These are phyloP conservation scores for Kickxella alabastrina DNA, from an alignment of 192 early-diverging fungal genomes.

Conservation along the genomic window DNA sequence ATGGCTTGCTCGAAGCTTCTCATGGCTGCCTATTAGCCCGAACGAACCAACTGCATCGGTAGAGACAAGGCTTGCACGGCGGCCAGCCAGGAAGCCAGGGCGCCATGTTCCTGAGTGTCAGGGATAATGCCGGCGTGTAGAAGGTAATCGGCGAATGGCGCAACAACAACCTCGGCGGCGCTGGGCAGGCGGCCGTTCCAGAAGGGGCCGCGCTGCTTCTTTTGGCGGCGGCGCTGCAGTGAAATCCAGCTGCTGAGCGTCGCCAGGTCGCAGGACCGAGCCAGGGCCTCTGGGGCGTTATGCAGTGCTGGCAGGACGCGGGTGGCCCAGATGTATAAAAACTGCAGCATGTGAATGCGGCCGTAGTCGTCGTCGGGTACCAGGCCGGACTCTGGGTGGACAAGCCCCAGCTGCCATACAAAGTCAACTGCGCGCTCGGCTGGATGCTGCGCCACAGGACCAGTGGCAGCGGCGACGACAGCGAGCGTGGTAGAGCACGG, in stretches of 20 bases:
- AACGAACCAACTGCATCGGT: neutral
- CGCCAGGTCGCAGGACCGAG: conserved; percentile 5
- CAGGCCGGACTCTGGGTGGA: conserved; percentile 15
- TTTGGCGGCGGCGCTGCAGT: conserved; percentile 2
- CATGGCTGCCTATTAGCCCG: no score
- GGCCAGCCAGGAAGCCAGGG: conserved; percentile 21
- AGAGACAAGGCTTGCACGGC: conserved; percentile 6
- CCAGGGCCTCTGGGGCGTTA: neutral
- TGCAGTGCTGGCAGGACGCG: conserved; percentile 7
- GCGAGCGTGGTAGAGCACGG: no score
- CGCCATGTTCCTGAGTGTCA: conserved; percentile 7
- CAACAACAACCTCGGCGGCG: conserved; percentile 17
- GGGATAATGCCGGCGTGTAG: conserved; percentile 12
- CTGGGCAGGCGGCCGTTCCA: conserved; percentile 15
- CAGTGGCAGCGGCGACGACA: no score
- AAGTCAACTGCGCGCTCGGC: conserved; percentile 9
- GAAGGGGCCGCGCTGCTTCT: conserved; percentile 19
- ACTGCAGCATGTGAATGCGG: conserved; percentile 10
- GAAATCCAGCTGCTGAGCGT: conserved; percentile 16
- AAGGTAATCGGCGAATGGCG: conserved; percentile 17
- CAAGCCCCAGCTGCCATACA: conserved; percentile 16
- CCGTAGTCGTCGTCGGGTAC: conserved; percentile 16
- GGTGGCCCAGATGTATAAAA: conserved; percentile 11
- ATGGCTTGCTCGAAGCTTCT: no score
- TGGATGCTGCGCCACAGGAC: neutral